Base-by-base conservation (phyloP, 2,329 filamentous ascomycete species). In the Beauveria medogensis region DNA sequence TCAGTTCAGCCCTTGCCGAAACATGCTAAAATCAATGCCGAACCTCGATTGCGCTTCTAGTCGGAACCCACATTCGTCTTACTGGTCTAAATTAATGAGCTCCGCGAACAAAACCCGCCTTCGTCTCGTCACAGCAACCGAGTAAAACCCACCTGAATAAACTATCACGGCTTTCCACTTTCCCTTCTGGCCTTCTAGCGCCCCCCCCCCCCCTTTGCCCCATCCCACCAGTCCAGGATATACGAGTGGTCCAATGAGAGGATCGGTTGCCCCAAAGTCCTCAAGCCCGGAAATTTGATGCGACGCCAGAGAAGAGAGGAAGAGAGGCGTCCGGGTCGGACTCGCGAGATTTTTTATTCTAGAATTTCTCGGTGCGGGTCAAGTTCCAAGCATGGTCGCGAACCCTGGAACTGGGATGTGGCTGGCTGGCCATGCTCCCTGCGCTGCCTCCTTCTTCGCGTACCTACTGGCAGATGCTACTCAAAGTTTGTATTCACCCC, bases 251-350 rank as follows among this genome's bases (percentile, higher is more conserved):
- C 55, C 56, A 59, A 59, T 59, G 37, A 40, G n/a, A 43, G 24
- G 37, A 59, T 59, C 26, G 26, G 47, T 51, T 18, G 37, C 47
- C 37, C 37, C 16, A 37, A 43, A 20, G 24, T 24, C 40, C 47
- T 59, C 37, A 30, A 28, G 24, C 40, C 56, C 30, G 56, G 56
- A 59, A 59, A 59, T 59, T 59, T 59, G 47, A 59, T 59, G 56
- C 56, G n/a, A 59, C 56, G 34, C 37, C 37, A 26, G 41, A 26
- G 41, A 40, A 16, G 5, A 44, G 3, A 10, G 4, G 41, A 40
- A 16, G 5, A 44, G 3, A 10, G 4, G 4, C 37, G 18, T 18
- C 30, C 3, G 28, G 28, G 18, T 28, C 7, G 24, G 48, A 51
- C 14, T 26, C 24, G 22, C 9, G 28, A 7, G 18, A 52, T 22